Evolutionary conservation across 1,284 basidiomycete species (phyloP).

Genomic region (Cryptococcus depauperatus): DNA sequence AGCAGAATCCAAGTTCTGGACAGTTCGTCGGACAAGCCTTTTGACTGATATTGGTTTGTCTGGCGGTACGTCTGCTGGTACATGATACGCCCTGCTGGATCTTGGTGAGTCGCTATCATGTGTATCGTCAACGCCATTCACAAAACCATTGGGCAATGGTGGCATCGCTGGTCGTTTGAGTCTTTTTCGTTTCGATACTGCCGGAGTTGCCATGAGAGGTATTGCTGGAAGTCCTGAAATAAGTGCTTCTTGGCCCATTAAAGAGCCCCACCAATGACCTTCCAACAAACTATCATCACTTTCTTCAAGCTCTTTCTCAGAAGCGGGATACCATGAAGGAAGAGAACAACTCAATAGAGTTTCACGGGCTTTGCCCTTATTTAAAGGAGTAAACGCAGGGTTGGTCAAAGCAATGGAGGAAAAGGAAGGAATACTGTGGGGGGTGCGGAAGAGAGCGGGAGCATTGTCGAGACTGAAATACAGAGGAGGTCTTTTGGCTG

Average conservation of each 20-base stretch:
- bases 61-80: constrained; percentile 2
- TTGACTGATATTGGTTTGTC: constrained; percentile 29
- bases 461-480: constrained; percentile 32
- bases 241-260: constrained; percentile 32
- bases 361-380: constrained; percentile 39
- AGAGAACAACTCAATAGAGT: constrained; percentile 24
- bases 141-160: constrained; percentile 3
- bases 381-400: constrained; percentile 34
- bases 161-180: neutral
- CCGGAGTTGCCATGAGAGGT: constrained; percentile 24
- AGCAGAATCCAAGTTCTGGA: constrained; percentile 29
- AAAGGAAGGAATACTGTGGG: constrained; percentile 50
- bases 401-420: constrained; percentile 25
- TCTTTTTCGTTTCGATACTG: constrained; percentile 1
- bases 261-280: constrained; percentile 39
- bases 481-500: constrained; percentile 36
- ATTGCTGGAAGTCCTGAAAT: constrained; percentile 33
- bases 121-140: neutral
- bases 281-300: constrained; percentile 32
- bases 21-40: constrained; percentile 22
- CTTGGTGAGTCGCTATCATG: neutral
- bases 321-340: constrained; percentile 34
- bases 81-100: neutral
- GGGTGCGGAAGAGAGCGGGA: constrained; percentile 60
- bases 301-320: constrained; percentile 18